phyloP scores from a whole-genome alignment of 1,284 basidiomycete species.

The Sporisorium sorghi region DNA sequence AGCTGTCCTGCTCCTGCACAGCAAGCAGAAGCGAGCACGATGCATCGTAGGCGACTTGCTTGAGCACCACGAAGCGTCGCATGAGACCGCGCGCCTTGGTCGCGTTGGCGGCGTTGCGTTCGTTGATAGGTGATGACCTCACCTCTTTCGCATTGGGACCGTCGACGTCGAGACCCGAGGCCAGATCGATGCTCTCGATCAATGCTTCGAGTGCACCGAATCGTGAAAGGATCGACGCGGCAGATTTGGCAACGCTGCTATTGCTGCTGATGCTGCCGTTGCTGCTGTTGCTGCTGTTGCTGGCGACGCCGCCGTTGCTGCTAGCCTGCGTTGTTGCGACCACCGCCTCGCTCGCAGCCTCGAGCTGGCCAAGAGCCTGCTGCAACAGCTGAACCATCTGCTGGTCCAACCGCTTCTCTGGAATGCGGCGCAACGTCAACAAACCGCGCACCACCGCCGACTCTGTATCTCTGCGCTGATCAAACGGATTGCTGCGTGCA shows the following conservation, averaged over 20 bases:
- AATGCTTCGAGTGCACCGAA: constrained; percentile 34
- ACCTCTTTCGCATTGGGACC: constrained; percentile 35
- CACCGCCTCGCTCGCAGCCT: constrained; percentile 2
- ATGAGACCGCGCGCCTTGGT: constrained; percentile 42
- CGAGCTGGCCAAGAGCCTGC: constrained; percentile 6
- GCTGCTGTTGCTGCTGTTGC: not conserved
- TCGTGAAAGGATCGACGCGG: constrained; percentile 16
- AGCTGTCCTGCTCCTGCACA: constrained; percentile 38
- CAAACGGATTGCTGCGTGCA: constrained; percentile 49
- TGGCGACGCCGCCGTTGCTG: not conserved
- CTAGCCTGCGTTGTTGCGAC: too few species aligned
- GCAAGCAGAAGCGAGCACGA: constrained; percentile 40
- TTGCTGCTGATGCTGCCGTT: not conserved
- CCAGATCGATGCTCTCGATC: constrained; percentile 60
- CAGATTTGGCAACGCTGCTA: not conserved
- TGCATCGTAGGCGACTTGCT: constrained; percentile 58
- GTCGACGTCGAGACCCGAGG: constrained; percentile 58
- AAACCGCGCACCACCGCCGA: constrained; percentile 46
- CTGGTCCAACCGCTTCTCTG: constrained; percentile 36
- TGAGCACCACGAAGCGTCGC: constrained; percentile 43
- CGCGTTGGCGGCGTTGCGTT: constrained; percentile 36
- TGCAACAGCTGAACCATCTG: constrained; percentile 21
- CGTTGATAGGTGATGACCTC: constrained; percentile 30
- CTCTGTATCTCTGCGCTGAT: constrained; percentile 51
- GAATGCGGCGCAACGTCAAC: constrained; percentile 50